Evolutionary conservation across 257 asterid species (phyloP).

Genomic region (Jacaranda mimosifolia): DNA sequence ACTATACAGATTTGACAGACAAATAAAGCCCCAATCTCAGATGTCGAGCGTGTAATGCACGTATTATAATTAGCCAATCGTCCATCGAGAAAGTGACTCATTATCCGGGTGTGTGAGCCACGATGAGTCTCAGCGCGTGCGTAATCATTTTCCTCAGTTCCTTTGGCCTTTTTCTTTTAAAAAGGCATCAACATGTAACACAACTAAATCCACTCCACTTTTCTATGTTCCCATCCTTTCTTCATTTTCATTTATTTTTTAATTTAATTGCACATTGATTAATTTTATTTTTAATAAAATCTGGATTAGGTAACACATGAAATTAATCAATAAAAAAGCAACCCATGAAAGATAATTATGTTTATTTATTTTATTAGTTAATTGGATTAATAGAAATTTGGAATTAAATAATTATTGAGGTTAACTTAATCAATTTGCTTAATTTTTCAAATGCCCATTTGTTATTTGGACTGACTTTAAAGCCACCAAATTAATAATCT

Average conservation of each 20-base stretch:
- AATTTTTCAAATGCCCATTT: conserved; percentile 14
- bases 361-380: background rate
- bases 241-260: background rate
- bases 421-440: background rate
- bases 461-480: conserved; percentile 17
- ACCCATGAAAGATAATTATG: no score
- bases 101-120: background rate
- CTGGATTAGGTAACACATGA: background rate
- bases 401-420: background rate
- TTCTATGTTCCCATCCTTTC: background rate
- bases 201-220: conserved; percentile 6
- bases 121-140: conserved; percentile 17
- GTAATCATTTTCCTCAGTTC: background rate
- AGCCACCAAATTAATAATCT: conserved; percentile 9
- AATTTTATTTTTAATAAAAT: background rate
- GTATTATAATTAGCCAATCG: background rate
- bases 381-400: background rate
- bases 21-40: conserved; percentile 31
- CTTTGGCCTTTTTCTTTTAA: background rate
- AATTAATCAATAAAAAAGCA: background rate
- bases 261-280: background rate
- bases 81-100: no score
- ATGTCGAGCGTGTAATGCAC: conserved; percentile 41
- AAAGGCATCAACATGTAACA: background rate
- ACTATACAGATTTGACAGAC: conserved; percentile 48